Evolutionary conservation across 768 basidiomycete genomes (phyloP).

Genomic region (Russula vinacea): DNA sequence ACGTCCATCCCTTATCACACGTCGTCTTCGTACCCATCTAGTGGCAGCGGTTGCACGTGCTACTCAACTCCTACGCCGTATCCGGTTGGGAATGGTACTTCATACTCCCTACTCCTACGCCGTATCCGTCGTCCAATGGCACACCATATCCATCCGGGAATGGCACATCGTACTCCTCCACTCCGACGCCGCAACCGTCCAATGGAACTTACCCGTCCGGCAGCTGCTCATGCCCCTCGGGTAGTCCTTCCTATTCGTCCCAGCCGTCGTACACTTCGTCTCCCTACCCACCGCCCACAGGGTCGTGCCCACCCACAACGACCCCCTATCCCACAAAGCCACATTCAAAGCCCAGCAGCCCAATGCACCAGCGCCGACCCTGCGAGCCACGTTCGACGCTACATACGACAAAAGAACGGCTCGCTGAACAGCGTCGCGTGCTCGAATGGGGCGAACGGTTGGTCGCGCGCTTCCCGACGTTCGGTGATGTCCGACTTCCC

Average conservation of each 20-base stretch:
- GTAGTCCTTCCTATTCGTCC: not conserved
- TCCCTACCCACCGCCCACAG: not conserved
- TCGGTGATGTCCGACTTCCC: conserved; percentile 55
- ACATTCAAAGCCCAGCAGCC: not conserved
- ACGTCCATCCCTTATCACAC: not conserved
- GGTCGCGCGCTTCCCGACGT: conserved; percentile 46
- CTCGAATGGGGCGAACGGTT: conserved; percentile 54
- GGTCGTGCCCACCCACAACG: no score
- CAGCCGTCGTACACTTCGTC: not conserved
- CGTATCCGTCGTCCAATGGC: no score
- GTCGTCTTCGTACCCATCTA: no score
- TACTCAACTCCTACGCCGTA: not conserved
- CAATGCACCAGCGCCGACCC: not conserved
- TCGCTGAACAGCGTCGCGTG: conserved; percentile 48
- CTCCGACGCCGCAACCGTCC: no score
- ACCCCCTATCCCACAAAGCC: no score
- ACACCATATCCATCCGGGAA: not conserved
- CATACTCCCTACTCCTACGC: not conserved
- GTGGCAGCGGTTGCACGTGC: not conserved
- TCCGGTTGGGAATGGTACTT: not conserved
- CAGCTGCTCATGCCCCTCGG: not conserved
- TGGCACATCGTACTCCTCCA: not conserved
- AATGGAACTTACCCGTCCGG: not conserved
- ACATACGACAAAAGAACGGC: conserved; percentile 46
- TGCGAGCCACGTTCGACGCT: conserved; percentile 42